These are phyloP conservation scores for Chlamydomonas incerta DNA, from an alignment of 139 green algal species.

Conservation along the genomic window DNA sequence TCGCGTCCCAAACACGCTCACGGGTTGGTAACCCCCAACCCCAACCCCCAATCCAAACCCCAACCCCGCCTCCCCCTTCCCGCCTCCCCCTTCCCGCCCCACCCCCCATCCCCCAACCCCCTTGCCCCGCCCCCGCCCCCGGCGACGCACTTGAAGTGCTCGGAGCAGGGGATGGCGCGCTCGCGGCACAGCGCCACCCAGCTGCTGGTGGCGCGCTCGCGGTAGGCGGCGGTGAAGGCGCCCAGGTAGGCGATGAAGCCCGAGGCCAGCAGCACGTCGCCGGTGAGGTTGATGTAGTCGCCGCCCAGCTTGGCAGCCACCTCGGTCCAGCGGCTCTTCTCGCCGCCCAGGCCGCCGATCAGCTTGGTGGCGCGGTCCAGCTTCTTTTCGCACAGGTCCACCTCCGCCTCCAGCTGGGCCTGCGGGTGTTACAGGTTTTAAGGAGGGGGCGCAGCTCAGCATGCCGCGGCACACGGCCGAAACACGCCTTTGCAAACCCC, in stretches of 20 bases:
- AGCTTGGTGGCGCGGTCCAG: constrained; percentile 73
- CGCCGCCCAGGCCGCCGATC: constrained; percentile 77
- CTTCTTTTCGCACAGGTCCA: constrained; percentile 77
- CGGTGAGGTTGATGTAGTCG: constrained; percentile 77
- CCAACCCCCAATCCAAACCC: no score
- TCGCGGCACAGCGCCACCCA: constrained; percentile 68
- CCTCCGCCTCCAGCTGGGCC: constrained; percentile 71
- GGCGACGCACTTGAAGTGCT: constrained; percentile 44
- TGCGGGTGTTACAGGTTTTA: not conserved
- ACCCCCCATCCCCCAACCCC: no score
- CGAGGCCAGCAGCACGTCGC: constrained; percentile 74
- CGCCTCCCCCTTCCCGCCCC: no score
- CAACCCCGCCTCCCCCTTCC: no score
- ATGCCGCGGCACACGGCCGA: no score
- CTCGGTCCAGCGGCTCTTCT: constrained; percentile 81
- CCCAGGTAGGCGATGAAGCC: constrained; percentile 80
- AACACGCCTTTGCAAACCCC: no score
- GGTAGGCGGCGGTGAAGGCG: constrained; percentile 78
- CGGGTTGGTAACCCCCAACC: no score
- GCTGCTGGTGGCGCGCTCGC: constrained; percentile 45
- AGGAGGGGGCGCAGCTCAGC: no score
- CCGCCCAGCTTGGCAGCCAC: constrained; percentile 55
- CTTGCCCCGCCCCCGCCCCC: no score
- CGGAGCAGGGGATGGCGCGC: constrained; percentile 51
- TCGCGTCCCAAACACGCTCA: no score